phyloP scores from a whole-genome alignment of 2,329 filamentous ascomycete genomes.

The Monosporascus ibericus region DNA sequence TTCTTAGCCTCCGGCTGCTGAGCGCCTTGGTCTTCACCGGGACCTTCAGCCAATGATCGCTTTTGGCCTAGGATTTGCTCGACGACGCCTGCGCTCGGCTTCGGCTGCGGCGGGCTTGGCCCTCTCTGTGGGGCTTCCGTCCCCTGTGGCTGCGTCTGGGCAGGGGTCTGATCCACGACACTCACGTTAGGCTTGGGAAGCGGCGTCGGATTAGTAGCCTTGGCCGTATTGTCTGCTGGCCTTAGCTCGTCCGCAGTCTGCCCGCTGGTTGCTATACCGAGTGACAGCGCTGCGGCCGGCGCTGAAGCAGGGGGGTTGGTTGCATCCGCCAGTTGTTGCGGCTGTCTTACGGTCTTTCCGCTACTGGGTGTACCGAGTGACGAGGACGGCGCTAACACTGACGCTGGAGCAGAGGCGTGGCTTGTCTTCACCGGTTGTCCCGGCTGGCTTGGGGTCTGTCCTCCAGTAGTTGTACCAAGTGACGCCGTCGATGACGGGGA shows the following conservation, averaged over 20 bases:
- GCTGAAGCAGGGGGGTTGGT: not conserved
- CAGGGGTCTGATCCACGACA: not conserved
- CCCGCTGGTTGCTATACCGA: not conserved
- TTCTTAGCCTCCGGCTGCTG: constrained; percentile 24
- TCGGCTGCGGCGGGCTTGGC: not conserved
- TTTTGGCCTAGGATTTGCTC: constrained; percentile 21
- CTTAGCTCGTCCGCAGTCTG: not conserved
- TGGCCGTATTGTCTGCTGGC: not conserved
- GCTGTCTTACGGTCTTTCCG: not conserved
- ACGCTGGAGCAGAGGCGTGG: not conserved
- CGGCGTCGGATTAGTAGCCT: not conserved
- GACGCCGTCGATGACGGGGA: not conserved
- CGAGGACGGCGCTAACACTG: constrained; percentile 7
- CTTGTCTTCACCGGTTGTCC: constrained; percentile 2
- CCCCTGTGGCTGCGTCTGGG: not conserved
- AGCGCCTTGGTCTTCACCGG: constrained; percentile 10
- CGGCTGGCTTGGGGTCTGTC: not conserved
- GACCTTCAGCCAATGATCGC: constrained; percentile 14
- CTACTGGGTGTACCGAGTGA: not conserved
- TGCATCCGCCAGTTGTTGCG: constrained; percentile 4
- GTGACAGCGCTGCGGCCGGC: constrained; percentile 6
- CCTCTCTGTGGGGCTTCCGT: constrained; percentile 5
- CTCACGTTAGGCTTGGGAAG: not conserved
- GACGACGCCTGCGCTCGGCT: constrained; percentile 19
- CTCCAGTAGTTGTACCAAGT: not conserved